Base-by-base conservation (phyloP, 2,329 filamentous ascomycete species). In the Curvularia lunata region DNA sequence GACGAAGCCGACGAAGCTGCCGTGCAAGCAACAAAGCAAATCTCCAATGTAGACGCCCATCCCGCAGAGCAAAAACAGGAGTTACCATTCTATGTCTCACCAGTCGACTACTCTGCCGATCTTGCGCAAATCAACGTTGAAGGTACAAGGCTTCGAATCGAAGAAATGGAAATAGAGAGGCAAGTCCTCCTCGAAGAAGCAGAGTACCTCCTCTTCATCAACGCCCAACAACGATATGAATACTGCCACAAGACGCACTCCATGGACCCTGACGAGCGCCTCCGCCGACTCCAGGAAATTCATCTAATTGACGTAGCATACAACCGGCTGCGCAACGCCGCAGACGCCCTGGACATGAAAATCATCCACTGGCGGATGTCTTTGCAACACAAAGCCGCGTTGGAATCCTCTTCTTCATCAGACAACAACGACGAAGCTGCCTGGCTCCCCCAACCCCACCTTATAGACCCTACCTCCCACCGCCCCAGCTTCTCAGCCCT, bases 31-130 rank as follows among this genome's bases (percentile, higher is more conserved):
- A 42, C 30, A 10, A 38, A 18, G 21, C 47, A 16, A 12, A 13
- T 18, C 7, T 21, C 8, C 25, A 28, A 12, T 5, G 12, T 23
- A 12, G 45, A 48, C 41, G 25, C 42, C 13, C 32, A 48, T 10
- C 21, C 32, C 10, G 18, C n/a, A 2, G 49, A 51, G 30, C 61
- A 61, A 19, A 58, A 23, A 3, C 27, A 10, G 3, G 40, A 58
- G 3, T 46, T 41, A 3, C 52, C 62, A 1, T 70, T 64, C 55
- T 71, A 73, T 48, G 40, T 55, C 1, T 40, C 50, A 2, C 64
- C 67, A 7, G 48, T 62, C 41, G 69, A 73, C 40, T 70, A 69
- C 28, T 61, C 62, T 23, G 49, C 65, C 12, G 59, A 67, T 27
- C 60, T 73, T 3, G 50, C 49, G 19, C 42, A 54, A 10, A 59